Conservation (phyloP, 331 rosid genomes). For the Pyrus hybrid region DNA sequence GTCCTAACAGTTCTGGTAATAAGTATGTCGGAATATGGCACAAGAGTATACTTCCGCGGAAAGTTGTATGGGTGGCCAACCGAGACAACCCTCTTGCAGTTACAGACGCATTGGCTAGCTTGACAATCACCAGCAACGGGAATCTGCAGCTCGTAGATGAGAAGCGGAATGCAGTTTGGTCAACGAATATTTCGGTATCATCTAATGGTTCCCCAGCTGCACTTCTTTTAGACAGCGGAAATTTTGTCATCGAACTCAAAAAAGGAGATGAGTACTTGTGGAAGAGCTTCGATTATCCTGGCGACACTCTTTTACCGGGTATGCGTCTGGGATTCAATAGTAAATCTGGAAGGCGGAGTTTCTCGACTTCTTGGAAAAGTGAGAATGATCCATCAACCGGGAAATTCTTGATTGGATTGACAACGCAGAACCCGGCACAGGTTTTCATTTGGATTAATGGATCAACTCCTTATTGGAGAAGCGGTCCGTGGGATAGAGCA, state of each 20-base stretch:
- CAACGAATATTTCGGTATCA: not conserved
- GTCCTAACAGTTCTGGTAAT: not conserved
- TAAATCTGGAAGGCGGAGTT: not conserved
- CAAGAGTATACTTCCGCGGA: not conserved
- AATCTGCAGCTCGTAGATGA: conserved; percentile 7
- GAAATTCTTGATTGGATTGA: not conserved
- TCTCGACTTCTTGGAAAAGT: conserved; percentile 12
- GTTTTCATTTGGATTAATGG: conserved; percentile 12
- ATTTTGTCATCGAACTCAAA: not conserved
- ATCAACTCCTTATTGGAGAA: conserved; percentile 10
- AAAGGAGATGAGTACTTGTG: not conserved
- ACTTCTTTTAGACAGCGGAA: conserved; percentile 9
- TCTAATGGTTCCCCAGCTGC: conserved; percentile 1
- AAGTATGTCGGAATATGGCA: conserved; percentile 17
- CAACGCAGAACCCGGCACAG: conserved; percentile 9
- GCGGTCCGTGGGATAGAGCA: conserved; percentile 18
- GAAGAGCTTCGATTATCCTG: conserved; percentile 7
- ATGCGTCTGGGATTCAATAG: not conserved
- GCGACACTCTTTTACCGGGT: not conserved
- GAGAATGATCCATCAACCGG: conserved; percentile 12
- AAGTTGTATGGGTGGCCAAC: conserved; percentile 12
- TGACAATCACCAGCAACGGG: not conserved
- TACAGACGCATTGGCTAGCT: not conserved
- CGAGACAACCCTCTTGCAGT: conserved; percentile 1
- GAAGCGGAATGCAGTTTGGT: not conserved